These are phyloP conservation scores for Dioscorea dumetorum DNA, from an alignment of 106 monocot species.

Conservation along the genomic window DNA sequence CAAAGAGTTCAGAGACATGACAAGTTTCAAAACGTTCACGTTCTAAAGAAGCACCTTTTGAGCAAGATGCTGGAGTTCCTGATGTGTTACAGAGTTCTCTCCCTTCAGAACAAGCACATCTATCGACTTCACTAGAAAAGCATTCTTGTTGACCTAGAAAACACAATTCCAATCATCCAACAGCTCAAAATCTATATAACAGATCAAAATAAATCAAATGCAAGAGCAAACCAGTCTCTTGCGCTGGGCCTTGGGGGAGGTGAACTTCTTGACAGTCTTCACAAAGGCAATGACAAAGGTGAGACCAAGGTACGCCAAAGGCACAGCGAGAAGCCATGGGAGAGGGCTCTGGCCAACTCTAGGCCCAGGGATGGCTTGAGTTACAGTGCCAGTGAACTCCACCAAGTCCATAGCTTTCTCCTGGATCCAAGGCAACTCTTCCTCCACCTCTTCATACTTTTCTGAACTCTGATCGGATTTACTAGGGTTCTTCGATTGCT, in stretches of 20 bases:
- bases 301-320: conserved; percentile 65
- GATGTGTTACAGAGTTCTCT: conserved; percentile 37
- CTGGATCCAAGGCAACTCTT: conserved; percentile 96
- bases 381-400: conserved; percentile 96
- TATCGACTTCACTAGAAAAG: conserved; percentile 48
- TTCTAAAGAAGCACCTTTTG: conserved; percentile 56
- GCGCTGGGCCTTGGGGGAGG: conserved; percentile 70
- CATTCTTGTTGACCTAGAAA: conserved; percentile 80
- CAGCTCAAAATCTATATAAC: conserved; percentile 9
- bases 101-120: conserved; percentile 64
- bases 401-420: conserved; percentile 94
- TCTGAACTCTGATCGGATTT: conserved; percentile 18
- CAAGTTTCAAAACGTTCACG: background rate
- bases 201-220: background rate
- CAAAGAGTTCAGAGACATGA: background rate
- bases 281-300: conserved; percentile 75
- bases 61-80: conserved; percentile 49
- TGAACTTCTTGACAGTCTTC: conserved; percentile 72
- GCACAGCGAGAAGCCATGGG: conserved; percentile 83
- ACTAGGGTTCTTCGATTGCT: conserved; percentile 4
- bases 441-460: conserved; percentile 65
- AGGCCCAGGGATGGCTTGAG: conserved; percentile 88
- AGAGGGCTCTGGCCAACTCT: conserved; percentile 67
- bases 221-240: conserved; percentile 52
- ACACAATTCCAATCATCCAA: background rate